Base-by-base conservation (phyloP, 768 basidiomycete genomes). In the Royoungia palumana region DNA sequence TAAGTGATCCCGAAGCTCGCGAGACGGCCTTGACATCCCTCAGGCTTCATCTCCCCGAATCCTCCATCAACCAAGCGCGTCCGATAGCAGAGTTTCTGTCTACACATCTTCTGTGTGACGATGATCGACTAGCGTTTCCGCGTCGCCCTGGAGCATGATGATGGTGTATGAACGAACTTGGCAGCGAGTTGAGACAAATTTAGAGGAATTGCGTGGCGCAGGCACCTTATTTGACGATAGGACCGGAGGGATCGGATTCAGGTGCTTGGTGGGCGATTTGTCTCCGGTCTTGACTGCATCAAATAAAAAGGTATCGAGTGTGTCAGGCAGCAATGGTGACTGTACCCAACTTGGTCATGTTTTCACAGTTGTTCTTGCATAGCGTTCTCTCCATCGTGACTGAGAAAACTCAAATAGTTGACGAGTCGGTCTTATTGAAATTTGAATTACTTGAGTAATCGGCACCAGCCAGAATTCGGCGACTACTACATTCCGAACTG, bases 81-180 rank as follows among this genome's bases (percentile, higher is more conserved):
- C 46, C 46, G 7, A 54, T 59, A 9, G 57, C 57, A 3, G 41
- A 41, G 14, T 57, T 53, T 37, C n/a, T 61, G 20, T 47, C 16
- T 6, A 25, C 40, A 12, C 32, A 48, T 21, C 24, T 53, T 20
- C 54, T 41, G 27, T 6, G 22, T 60, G 24, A 40, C 34, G 4
- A 1, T 8, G 0, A 8, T 59, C 35, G 46, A 46, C 2, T 25
- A 24, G 8, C 43, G 28, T 51, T 47, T 24, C 2, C 28, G 37
- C 34, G 28, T 14, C 41, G 25, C 1, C 46, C 44, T 3, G 57
- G 43, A 3, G 35, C 38, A 41, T 40, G 30, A 36, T 41, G 3
- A 2, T 10, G 19, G 37, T 19, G 6, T 59, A 55, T n/a, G 40
- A 47, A 17, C 19, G 3, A 13, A 28, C 25, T 13, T 55, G 52